These are phyloP conservation scores for Penicillium capsulatum DNA, from an alignment of 2,329 filamentous ascomycete genomes.

Conservation along the genomic window DNA sequence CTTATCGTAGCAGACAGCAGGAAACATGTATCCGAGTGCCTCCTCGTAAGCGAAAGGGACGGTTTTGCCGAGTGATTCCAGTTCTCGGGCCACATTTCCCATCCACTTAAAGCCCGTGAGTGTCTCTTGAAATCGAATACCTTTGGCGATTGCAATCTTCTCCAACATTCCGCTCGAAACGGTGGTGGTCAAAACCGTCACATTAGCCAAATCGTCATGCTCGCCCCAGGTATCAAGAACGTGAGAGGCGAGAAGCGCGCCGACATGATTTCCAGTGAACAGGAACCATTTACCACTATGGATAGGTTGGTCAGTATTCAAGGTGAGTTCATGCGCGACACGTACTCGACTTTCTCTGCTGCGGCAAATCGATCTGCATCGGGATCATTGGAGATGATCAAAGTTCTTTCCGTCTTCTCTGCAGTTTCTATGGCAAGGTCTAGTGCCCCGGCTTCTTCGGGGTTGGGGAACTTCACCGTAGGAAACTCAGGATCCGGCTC, in stretches of 20 bases:
- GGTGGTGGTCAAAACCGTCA: constrained; percentile 59
- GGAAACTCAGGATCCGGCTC: constrained; percentile 61
- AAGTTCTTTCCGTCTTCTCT: constrained; percentile 43
- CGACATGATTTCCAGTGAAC: constrained; percentile 63
- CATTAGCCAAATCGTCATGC: constrained; percentile 33
- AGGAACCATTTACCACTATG: constrained; percentile 53
- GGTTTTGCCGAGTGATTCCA: constrained; percentile 48
- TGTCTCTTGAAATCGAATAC: constrained; percentile 57
- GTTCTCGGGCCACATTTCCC: constrained; percentile 55
- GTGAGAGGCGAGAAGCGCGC: constrained; percentile 56
- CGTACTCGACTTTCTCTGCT: constrained; percentile 53
- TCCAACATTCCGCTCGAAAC: constrained; percentile 62
- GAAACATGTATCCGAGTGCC: constrained; percentile 64
- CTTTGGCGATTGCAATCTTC: constrained; percentile 52
- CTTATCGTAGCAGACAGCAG: constrained; percentile 59
- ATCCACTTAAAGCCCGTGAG: constrained; percentile 67
- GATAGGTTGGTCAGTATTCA: not conserved
- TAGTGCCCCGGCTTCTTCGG: constrained; percentile 60
- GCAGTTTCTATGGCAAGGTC: constrained; percentile 57
- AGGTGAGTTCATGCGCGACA: not conserved
- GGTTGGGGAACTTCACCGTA: constrained; percentile 62
- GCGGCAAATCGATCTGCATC: constrained; percentile 62
- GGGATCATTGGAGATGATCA: constrained; percentile 61
- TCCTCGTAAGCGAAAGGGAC: constrained; percentile 61
- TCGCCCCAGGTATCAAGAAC: constrained; percentile 47